Evolutionary conservation across 2,329 filamentous ascomycete genomes (phyloP).

Genomic region (Aspergillaceae sp.): DNA sequence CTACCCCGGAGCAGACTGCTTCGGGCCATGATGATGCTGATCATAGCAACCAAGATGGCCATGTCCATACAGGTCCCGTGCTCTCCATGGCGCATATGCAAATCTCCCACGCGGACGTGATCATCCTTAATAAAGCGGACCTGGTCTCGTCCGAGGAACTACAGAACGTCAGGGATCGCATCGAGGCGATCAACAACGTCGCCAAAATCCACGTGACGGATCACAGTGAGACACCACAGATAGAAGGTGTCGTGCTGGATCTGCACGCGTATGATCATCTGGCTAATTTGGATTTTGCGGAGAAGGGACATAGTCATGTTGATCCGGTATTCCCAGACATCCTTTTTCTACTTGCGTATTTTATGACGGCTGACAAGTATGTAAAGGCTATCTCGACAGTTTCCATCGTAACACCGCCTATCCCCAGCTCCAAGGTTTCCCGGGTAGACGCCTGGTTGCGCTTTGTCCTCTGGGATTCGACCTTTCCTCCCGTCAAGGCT

Average conservation of each 20-base stretch:
- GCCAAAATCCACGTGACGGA: constrained; percentile 77
- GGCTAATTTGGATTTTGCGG: constrained; percentile 59
- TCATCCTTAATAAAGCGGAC: constrained; percentile 90
- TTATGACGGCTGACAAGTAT: neutral
- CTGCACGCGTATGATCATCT: constrained; percentile 88
- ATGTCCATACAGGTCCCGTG: constrained; percentile 49
- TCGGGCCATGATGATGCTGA: constrained; percentile 31
- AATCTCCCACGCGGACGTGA: constrained; percentile 91
- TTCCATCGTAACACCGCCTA: constrained; percentile 56
- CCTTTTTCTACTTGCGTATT: neutral
- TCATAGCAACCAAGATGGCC: constrained; percentile 36
- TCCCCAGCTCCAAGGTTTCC: constrained; percentile 51
- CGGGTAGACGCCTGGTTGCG: constrained; percentile 73
- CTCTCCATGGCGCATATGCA: constrained; percentile 92
- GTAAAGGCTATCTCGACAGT: constrained; percentile 72
- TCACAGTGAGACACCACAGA: constrained; percentile 66
- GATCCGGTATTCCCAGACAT: constrained; percentile 56
- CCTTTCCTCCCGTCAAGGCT: constrained; percentile 22
- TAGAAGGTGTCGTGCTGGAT: constrained; percentile 82
- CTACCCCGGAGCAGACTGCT: constrained; percentile 33
- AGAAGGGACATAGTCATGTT: constrained; percentile 79
- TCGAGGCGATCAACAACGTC: constrained; percentile 79
- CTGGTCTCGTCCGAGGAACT: constrained; percentile 65
- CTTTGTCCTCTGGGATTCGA: constrained; percentile 69
- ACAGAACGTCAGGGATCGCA: constrained; percentile 57